Conservation (phyloP, 768 basidiomycete species). For the Boletus sp. region DNA sequence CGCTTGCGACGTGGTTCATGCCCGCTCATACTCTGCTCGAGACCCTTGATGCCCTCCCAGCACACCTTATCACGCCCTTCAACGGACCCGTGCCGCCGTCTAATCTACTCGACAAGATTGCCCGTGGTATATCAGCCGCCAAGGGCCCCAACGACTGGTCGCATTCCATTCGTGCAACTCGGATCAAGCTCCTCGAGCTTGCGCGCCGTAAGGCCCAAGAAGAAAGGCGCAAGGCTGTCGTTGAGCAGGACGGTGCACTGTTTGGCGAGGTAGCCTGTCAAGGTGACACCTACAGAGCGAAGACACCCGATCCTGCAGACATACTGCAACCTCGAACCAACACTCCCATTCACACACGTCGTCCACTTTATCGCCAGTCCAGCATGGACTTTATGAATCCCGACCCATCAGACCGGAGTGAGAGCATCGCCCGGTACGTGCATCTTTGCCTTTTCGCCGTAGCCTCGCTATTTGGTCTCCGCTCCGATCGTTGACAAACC, state of each 20-base stretch:
- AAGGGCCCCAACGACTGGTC: conserved; percentile 81
- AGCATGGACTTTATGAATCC: conserved; percentile 82
- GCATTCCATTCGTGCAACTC: conserved; percentile 77
- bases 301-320: conserved; percentile 33
- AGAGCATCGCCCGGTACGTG: conserved; percentile 63
- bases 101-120: conserved; percentile 84
- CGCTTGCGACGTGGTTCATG: background rate
- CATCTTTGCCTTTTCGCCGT: conserved; percentile 1
- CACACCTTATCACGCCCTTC: conserved; percentile 84
- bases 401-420: conserved; percentile 41
- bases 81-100: conserved; percentile 80
- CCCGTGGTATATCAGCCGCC: conserved; percentile 68
- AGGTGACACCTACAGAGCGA: conserved; percentile 8
- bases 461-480: background rate
- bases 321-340: conserved; percentile 48
- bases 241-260: conserved; percentile 43
- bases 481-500: conserved; percentile 8
- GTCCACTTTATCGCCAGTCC: conserved; percentile 71
- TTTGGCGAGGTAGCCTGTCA: conserved; percentile 11
- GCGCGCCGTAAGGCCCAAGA: conserved; percentile 65
- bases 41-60: conserved; percentile 81
- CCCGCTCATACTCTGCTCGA: conserved; percentile 10
- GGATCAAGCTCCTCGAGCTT: conserved; percentile 76
- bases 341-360: conserved; percentile 44
- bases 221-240: conserved; percentile 37